Evolutionary conservation across 1,284 basidiomycete species (phyloP).

Genomic region (Cryptococcus sp.): DNA sequence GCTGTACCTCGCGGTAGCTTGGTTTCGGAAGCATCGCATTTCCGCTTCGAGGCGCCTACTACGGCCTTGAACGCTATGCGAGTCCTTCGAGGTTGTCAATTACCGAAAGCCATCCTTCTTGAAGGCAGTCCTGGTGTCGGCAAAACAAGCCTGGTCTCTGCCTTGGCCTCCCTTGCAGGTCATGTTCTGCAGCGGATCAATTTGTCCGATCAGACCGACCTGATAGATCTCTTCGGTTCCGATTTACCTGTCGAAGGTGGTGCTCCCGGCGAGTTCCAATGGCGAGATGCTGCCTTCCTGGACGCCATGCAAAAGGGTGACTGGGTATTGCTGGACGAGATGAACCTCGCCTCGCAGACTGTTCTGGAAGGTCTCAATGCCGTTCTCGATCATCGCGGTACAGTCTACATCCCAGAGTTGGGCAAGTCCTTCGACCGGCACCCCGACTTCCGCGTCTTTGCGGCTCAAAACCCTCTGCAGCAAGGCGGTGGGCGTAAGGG

Average conservation of each 20-base stretch:
- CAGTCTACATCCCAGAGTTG: conserved; percentile 93
- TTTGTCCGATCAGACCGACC: conserved; percentile 96
- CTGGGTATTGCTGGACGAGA: conserved; percentile 98
- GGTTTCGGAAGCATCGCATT: conserved; percentile 52
- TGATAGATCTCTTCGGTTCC: conserved; percentile 94
- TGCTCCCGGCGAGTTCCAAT: conserved; percentile 87
- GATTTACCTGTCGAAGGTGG: conserved; percentile 95
- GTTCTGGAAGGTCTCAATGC: conserved; percentile 98
- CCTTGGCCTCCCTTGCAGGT: conserved; percentile 78
- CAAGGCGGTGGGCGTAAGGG: conserved; percentile 98
- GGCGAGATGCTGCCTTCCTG: conserved; percentile 97
- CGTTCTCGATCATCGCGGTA: conserved; percentile 92
- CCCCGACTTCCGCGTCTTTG: conserved; percentile 92
- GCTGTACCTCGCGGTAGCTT: conserved; percentile 65
- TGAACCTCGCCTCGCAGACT: conserved; percentile 95
- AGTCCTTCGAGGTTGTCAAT: conserved; percentile 84
- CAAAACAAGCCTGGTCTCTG: conserved; percentile 91
- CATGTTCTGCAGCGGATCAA: conserved; percentile 93
- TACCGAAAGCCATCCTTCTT: conserved; percentile 87
- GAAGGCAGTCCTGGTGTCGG: conserved; percentile 99
- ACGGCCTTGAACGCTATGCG: conserved; percentile 86
- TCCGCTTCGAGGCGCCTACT: conserved; percentile 87
- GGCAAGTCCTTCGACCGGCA: conserved; percentile 86
- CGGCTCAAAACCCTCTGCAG: conserved; percentile 93
- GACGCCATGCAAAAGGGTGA: conserved; percentile 88